phyloP scores from a whole-genome alignment of 495 filamentous ascomycete genomes.

The Aspergillus conjunctus region DNA sequence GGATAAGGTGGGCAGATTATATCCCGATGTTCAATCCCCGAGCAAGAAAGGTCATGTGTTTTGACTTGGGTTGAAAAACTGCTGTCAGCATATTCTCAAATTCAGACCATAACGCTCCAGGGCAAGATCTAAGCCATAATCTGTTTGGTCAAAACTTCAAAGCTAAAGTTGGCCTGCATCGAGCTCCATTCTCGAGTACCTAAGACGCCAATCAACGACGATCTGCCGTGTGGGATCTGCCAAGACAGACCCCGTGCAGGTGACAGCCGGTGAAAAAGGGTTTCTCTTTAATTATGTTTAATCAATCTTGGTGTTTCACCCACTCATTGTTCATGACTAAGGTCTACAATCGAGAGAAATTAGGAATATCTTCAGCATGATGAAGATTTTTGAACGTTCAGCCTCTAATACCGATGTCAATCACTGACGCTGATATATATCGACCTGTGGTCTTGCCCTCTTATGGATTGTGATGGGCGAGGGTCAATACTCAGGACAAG shows the following conservation, averaged over 20 bases:
- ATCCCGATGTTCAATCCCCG: too few species aligned
- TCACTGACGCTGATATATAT: background rate
- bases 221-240: conserved; percentile 50
- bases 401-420: background rate
- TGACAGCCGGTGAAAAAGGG: conserved; percentile 35
- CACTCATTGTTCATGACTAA: background rate
- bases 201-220: conserved; percentile 36
- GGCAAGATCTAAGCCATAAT: too few species aligned
- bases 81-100: background rate
- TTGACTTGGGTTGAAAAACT: background rate
- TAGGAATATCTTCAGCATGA: conserved; percentile 6
- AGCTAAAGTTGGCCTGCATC: background rate
- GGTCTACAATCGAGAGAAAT: background rate
- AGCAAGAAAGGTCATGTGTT: background rate
- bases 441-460: too few species aligned
- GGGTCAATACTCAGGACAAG: too few species aligned
- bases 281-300: conserved; percentile 6
- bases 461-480: too few species aligned
- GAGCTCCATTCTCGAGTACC: conserved; percentile 2
- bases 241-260: conserved; percentile 46
- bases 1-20: too few species aligned
- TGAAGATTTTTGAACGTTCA: conserved; percentile 6
- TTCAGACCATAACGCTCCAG: too few species aligned
- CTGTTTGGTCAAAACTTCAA: background rate
- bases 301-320: conserved; percentile 3